Base-by-base conservation (phyloP, 2,329 filamentous ascomycete genomes). In the Trichophyton mentagrophytes region DNA sequence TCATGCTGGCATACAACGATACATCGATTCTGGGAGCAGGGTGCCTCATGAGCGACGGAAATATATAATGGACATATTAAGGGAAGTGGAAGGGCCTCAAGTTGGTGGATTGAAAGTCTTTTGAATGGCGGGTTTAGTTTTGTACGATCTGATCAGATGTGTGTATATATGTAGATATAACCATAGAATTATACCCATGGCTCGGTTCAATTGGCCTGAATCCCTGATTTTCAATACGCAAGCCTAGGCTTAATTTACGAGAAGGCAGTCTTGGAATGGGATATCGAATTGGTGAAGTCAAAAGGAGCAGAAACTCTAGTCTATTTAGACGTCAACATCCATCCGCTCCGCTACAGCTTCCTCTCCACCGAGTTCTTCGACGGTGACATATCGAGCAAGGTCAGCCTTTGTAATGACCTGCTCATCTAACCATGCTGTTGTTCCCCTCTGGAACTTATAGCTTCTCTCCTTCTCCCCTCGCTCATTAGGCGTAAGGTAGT, bases 391-490 rank as follows among this genome's bases (percentile, higher is more conserved):
- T 74, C 95, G 92, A 73, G 88, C 88, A 69, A 99, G 87, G 70
- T 99, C 90, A 74, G 92, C 88, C 80, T 89, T 93, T 70, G 83
- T 90, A 73, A 97, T 95, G 67, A 97, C 82, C 82, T 95, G 96
- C 81, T 99, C 89, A 75, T 96, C 93, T 71, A 99, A 79, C 65
- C 93, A 89, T 8, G 91, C 92, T 8, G 95, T 99, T n/a, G 93
- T 97, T 61, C 93, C 93, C 72, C 85, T 85, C 67, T 81, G 79
- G 80, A 96, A 99, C 69, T 84, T 83, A 80, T 99, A 99, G 78
- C 90, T 93, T 78, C 90, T 85, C 75, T 93, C 83, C 83, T 99
- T 99, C 74, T 87, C 82, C 68, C 84, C 88, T 73, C 95, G 85
- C 80, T 90, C 85, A 76, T 99, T 99, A 62, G 93, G 93, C 73